A percentile compares a stretch with the other conserved stretches of the same genome.
phyloP scores from a whole-genome alignment of 345 rosid species.

The Punica granatum region DNA sequence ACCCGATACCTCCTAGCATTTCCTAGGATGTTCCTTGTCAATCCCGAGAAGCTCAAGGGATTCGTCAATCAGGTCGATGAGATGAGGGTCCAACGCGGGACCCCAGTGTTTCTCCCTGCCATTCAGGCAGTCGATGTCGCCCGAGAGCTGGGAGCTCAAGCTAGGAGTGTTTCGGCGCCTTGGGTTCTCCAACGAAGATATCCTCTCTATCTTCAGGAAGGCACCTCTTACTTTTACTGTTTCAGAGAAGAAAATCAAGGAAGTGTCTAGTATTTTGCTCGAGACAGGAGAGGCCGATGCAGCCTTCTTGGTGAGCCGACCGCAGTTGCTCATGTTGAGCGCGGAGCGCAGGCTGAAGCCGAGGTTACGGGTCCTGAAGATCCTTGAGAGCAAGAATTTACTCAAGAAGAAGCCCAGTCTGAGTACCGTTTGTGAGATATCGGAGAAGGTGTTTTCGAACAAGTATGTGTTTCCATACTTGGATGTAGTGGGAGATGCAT shows the following conservation, averaged over 20 bases:
- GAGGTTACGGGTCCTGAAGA: constrained; percentile 13
- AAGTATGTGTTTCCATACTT: not conserved
- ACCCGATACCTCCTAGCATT: not conserved
- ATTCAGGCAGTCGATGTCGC: not conserved
- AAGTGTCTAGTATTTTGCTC: not conserved
- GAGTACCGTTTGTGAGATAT: not conserved
- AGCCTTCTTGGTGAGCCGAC: not conserved
- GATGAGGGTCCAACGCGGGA: not conserved
- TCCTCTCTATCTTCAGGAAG: constrained; percentile 15
- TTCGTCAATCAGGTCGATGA: not conserved
- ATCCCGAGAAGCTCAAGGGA: not conserved
- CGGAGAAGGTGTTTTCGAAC: not conserved
- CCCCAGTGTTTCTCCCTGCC: not conserved
- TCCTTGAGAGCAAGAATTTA: constrained; percentile 26
- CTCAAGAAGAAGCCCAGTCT: constrained; percentile 9
- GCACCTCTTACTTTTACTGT: constrained; percentile 22
- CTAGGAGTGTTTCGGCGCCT: not conserved
- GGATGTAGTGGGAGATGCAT: constrained; percentile 3
- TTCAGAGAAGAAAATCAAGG: constrained; percentile 25
- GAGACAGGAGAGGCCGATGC: not conserved
- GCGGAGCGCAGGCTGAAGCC: constrained; percentile 23
- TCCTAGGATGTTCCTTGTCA: not conserved
- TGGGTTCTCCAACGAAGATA: constrained; percentile 5
- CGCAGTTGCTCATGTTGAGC: constrained; percentile 19
- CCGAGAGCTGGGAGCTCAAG: constrained; percentile 7